A percentile compares a stretch with the other conserved stretches of the same genome.
phyloP scores from a whole-genome alignment of 208 protist species.

The Trypanosoma boissoni region DNA sequence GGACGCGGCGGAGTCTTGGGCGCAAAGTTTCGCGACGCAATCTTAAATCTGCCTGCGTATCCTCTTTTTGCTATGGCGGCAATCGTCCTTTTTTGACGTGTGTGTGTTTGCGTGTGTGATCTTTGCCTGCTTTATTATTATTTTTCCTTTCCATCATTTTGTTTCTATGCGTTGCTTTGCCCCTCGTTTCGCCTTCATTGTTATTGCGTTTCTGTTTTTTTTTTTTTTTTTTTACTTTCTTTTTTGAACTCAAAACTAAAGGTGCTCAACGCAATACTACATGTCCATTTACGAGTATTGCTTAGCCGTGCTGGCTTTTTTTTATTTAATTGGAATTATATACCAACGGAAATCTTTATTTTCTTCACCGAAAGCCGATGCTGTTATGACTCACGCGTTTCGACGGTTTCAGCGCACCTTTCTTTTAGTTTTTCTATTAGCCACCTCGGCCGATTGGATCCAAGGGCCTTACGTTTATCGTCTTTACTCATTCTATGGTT shows the following conservation, averaged over 20 bases:
- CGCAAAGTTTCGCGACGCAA: slow-evolving; percentile 7
- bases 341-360: not conserved
- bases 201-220: not conserved
- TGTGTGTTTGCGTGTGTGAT: not conserved
- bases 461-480: slow-evolving; percentile 82
- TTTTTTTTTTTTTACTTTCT: not conserved
- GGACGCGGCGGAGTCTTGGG: slow-evolving; percentile 8
- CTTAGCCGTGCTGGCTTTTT: not conserved
- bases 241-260: not conserved
- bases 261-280: not conserved
- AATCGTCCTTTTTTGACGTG: not conserved
- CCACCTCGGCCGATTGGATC: slow-evolving; percentile 39
- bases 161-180: not conserved
- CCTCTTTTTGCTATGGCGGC: slow-evolving; percentile 7
- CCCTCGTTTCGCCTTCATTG: not conserved
- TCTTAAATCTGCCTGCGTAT: not conserved
- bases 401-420: slow-evolving; percentile 26
- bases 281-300: not conserved
- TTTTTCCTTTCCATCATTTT: slow-evolving; percentile 4
- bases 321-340: not conserved
- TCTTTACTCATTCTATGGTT: slow-evolving; percentile 77
- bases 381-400: slow-evolving; percentile 1
- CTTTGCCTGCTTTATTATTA: not conserved
- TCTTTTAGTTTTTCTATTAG: slow-evolving; percentile 27
- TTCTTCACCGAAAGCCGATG: not conserved